phyloP scores from a whole-genome alignment of 495 filamentous ascomycete species.

The Aspergillus bertholletiae region DNA sequence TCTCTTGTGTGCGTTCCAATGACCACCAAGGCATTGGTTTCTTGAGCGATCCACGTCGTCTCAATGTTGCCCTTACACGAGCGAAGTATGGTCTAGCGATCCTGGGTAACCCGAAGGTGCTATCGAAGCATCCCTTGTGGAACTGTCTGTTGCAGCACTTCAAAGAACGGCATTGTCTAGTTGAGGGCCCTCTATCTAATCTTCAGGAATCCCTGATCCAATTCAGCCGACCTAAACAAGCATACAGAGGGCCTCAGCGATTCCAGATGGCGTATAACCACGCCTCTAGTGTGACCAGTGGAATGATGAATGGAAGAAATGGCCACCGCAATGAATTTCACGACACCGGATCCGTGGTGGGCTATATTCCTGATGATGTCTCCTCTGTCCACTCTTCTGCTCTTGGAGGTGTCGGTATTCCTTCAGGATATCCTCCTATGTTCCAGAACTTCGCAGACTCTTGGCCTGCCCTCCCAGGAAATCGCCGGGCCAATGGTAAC shows the following conservation, averaged over 20 bases:
- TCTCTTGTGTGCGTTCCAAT: slow-evolving; percentile 97
- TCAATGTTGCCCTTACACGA: slow-evolving; percentile 97
- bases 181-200: slow-evolving; percentile 95
- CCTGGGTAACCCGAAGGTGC: slow-evolving; percentile 94
- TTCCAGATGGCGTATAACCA: slow-evolving; percentile 82
- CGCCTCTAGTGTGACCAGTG: slow-evolving; percentile 52
- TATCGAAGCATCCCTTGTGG: slow-evolving; percentile 98
- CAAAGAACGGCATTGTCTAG: slow-evolving; percentile 94
- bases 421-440: slow-evolving; percentile 87
- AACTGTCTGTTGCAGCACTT: slow-evolving; percentile 95
- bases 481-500: slow-evolving; percentile 56
- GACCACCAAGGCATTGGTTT: slow-evolving; percentile 99
- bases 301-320: slow-evolving; percentile 47
- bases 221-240: slow-evolving; percentile 89
- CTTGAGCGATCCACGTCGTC: slow-evolving; percentile 94
- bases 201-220: slow-evolving; percentile 92
- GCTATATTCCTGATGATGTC: slow-evolving; percentile 95
- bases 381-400: slow-evolving; percentile 93
- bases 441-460: slow-evolving; percentile 88
- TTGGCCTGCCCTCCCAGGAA: slow-evolving; percentile 76
- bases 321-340: slow-evolving; percentile 67
- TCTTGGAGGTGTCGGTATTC: slow-evolving; percentile 74
- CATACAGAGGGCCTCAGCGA: slow-evolving; percentile 85
- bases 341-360: slow-evolving; percentile 82
- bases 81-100: slow-evolving; percentile 96